A percentile compares a stretch with the other conserved stretches of the same genome.
These are phyloP conservation scores for Schizopora paradoxa DNA, from an alignment of 1,284 basidiomycete genomes.

Conservation along the genomic window DNA sequence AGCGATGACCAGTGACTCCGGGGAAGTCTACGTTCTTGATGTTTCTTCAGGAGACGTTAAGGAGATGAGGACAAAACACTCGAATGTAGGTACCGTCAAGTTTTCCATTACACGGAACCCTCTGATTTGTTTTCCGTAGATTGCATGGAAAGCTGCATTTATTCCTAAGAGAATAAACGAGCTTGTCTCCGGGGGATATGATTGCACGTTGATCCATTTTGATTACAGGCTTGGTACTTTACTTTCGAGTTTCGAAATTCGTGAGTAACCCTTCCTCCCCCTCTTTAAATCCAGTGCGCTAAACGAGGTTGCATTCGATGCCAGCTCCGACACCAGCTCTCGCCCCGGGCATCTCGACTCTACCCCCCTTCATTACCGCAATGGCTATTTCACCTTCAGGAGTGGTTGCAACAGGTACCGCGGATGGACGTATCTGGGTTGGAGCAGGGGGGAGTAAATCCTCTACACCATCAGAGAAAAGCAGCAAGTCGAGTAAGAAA, in stretches of 20 bases:
- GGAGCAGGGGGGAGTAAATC: conserved; percentile 62
- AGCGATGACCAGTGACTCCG: conserved; percentile 66
- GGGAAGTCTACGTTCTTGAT: conserved; percentile 60
- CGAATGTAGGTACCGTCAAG: conserved; percentile 42
- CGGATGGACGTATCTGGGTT: conserved; percentile 66
- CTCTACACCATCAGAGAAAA: conserved; percentile 23
- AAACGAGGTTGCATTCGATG: neutral
- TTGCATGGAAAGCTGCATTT: conserved; percentile 63
- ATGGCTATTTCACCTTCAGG: conserved; percentile 52
- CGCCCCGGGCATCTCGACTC: conserved; percentile 47
- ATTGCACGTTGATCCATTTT: conserved; percentile 61
- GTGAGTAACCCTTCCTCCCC: conserved; percentile 35
- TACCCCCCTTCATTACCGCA: conserved; percentile 69
- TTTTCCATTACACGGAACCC: neutral
- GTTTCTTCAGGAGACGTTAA: conserved; percentile 40
- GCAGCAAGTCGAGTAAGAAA: conserved; percentile 54
- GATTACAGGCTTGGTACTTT: conserved; percentile 53
- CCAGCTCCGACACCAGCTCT: conserved; percentile 35
- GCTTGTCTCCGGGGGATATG: conserved; percentile 72
- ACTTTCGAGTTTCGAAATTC: conserved; percentile 53
- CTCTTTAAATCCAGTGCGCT: neutral
- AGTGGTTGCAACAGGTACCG: conserved; percentile 62
- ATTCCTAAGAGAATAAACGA: conserved; percentile 65
- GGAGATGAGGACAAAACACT: conserved; percentile 58
- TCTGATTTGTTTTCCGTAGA: conserved; percentile 35